These are phyloP conservation scores for Solanum chiquidenum DNA, from an alignment of 257 asterid species.

Conservation along the genomic window DNA sequence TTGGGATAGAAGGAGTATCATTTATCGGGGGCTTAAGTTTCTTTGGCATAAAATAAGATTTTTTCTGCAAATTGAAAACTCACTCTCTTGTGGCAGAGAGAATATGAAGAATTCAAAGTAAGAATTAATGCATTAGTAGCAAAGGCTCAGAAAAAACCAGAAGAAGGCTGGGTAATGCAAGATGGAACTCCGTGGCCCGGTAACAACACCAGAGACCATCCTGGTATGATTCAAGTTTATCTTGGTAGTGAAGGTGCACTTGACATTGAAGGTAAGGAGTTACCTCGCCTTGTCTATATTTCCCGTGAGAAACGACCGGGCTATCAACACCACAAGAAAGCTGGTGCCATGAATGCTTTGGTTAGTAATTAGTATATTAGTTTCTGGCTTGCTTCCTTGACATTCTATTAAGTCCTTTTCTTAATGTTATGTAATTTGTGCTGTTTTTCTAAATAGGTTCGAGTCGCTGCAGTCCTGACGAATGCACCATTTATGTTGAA, in stretches of 20 bases:
- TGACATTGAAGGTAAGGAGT: conserved; percentile 77
- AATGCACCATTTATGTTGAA: conserved; percentile 81
- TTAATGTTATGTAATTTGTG: not conserved
- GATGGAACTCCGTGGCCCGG: conserved; percentile 95
- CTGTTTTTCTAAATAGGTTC: conserved; percentile 25
- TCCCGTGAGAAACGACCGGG: conserved; percentile 88
- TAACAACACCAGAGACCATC: conserved; percentile 73
- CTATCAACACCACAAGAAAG: conserved; percentile 76
- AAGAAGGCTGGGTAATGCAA: conserved; percentile 92
- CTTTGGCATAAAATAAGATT: not conserved
- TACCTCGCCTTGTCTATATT: conserved; percentile 67
- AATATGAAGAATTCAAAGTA: conserved; percentile 78
- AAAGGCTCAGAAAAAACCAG: conserved; percentile 80
- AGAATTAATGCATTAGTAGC: conserved; percentile 69
- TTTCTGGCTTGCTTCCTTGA: not conserved
- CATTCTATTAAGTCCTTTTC: not conserved
- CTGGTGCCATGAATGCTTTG: conserved; percentile 83
- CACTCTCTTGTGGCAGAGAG: conserved; percentile 42
- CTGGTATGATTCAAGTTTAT: conserved; percentile 93
- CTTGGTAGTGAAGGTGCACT: conserved; percentile 86
- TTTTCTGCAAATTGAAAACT: not conserved
- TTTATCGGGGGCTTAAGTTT: not conserved
- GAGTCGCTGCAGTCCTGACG: conserved; percentile 78
- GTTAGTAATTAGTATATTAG: conserved; percentile 15
- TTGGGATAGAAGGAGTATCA: not conserved